These are phyloP conservation scores for Baudoinia panamericana DNA, from an alignment of 495 filamentous ascomycete genomes.

Conservation along the genomic window DNA sequence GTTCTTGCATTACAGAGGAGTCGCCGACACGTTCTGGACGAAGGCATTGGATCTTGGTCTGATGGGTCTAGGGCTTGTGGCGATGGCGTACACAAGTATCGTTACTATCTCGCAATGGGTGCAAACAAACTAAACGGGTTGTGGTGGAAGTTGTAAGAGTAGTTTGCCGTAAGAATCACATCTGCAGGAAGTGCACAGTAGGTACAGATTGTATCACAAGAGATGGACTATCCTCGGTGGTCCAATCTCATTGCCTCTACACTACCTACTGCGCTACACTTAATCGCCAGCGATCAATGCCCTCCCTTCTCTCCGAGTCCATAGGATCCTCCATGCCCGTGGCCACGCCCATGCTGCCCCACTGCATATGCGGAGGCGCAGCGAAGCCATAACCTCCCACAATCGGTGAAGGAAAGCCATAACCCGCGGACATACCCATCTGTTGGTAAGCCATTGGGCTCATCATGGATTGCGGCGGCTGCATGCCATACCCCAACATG, in stretches of 20 bases:
- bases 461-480: slow-evolving; percentile 8
- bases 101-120: slow-evolving; percentile 80
- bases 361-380: not conserved
- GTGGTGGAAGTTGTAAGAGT: too few relatives aligned
- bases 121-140: too few relatives aligned
- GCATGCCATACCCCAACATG: slow-evolving; percentile 6
- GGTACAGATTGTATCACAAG: too few relatives aligned
- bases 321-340: slow-evolving; percentile 25
- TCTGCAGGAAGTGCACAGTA: too few relatives aligned
- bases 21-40: slow-evolving; percentile 50
- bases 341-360: slow-evolving; percentile 8
- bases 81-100: slow-evolving; percentile 79
- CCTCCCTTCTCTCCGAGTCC: slow-evolving; percentile 52
- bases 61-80: slow-evolving; percentile 64
- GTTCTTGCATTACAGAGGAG: slow-evolving; percentile 72
- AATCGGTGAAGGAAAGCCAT: slow-evolving; percentile 20
- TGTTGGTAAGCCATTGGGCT: slow-evolving; percentile 4
- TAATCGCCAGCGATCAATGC: slow-evolving; percentile 85
- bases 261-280: slow-evolving; percentile 45
- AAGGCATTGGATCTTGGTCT: slow-evolving; percentile 59
- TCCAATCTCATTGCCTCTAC: too few relatives aligned
- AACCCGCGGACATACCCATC: slow-evolving; percentile 5
- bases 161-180: too few relatives aligned
- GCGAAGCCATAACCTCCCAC: slow-evolving; percentile 22
- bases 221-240: too few relatives aligned